These are phyloP conservation scores for Solanum commersonii DNA, from an alignment of 257 asterid species.

Conservation along the genomic window DNA sequence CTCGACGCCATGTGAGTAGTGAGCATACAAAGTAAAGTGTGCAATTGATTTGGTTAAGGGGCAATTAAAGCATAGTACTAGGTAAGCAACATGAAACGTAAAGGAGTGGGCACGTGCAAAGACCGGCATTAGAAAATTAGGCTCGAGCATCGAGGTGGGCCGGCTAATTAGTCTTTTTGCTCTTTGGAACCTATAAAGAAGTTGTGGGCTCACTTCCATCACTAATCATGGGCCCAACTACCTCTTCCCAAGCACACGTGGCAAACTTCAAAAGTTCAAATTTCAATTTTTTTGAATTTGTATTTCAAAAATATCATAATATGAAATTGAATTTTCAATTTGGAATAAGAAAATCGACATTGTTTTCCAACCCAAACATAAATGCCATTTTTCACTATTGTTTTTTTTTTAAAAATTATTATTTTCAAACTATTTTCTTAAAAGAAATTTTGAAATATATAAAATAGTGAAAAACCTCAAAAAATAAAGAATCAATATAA, in stretches of 20 bases:
- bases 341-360: neutral
- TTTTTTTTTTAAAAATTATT: too few species aligned
- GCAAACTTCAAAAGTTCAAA: neutral
- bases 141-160: neutral
- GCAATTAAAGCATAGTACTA: neutral
- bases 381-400: too few species aligned
- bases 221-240: neutral
- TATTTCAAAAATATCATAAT: neutral
- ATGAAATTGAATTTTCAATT: neutral
- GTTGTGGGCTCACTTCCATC: neutral
- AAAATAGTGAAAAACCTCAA: too few species aligned
- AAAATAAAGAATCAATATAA: too few species aligned
- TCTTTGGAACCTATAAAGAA: neutral
- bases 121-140: neutral
- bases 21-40: too few species aligned
- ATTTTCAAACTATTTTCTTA: too few species aligned
- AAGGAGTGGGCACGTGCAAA: neutral
- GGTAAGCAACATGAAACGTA: neutral
- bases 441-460: too few species aligned
- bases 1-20: neutral
- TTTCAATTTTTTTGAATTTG: neutral
- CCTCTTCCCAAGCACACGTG: neutral
- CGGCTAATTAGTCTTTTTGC: conserved; percentile 1
- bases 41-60: neutral
- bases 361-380: neutral